Evolutionary conservation across 768 basidiomycete species (phyloP), one percentile per base, ranked within the genome.

Genomic region (Podaxis sp.): DNA sequence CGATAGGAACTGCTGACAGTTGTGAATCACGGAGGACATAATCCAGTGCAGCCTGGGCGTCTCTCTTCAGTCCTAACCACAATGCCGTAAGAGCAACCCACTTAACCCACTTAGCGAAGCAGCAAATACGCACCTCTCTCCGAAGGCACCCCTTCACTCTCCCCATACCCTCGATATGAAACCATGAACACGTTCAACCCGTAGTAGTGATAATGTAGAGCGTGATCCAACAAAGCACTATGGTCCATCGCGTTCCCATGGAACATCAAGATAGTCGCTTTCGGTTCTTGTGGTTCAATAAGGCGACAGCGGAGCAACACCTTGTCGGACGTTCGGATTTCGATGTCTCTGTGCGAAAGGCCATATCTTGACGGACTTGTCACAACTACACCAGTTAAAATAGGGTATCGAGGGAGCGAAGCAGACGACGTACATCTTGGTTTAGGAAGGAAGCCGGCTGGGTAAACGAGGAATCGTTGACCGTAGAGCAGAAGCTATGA

Each of bases 151-250:
- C 95, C 95, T 62, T 90, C 85, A 2, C 89, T 92, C 16, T 73
- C 76, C 1, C 92, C 92, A 67, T 95, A 90, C 89, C 94, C 94
- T 59, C 95, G 79, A 71, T 98, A 98, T 47, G 91, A 93, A 3
- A 94, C 72, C 77, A 94, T 88, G 50, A 97, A 75, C 0, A 95
- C 92, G 65, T 95, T 94, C 68, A 90, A 95, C 18, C 86, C 79
- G 79, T 87, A 81, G 65, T 79, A 76, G n/a, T 80, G 86, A 65
- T 95, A 90, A 32, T 86, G 73, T 28, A 76, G 74, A 0, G 88
- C 93, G 14, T 88, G 70, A 2, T 88, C 84, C 58, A 92, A 77
- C 0, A 90, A 79, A 66, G 94, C 88, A 4, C 91, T 90, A 46
- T 84, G 77, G 64, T 89, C 88, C 62, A 87, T 87, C 0, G 82